A percentile compares a stretch with the other conserved stretches of the same genome.
These are phyloP conservation scores for Seiridium cupressi DNA, from an alignment of 2,329 filamentous ascomycete species.

Conservation along the genomic window DNA sequence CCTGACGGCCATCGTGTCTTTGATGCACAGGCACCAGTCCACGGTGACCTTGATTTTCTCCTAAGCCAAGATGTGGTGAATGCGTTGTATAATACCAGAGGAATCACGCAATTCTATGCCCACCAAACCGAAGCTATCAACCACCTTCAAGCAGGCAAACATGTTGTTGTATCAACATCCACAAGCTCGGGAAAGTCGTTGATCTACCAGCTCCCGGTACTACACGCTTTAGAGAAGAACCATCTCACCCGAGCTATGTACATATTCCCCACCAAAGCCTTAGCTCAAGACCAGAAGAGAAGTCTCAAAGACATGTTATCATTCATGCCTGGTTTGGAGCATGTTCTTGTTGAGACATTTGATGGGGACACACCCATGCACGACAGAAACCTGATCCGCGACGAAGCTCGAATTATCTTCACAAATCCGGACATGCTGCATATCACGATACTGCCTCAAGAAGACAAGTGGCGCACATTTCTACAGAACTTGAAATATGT, in stretches of 20 bases:
- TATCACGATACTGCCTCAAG: conserved; percentile 87
- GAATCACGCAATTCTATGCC: conserved; percentile 81
- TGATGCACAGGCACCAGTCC: conserved; percentile 77
- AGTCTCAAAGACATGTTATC: conserved; percentile 82
- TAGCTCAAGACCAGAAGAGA: conserved; percentile 90
- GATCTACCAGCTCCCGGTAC: conserved; percentile 94
- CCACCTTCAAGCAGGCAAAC: conserved; percentile 72
- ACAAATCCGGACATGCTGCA: conserved; percentile 99
- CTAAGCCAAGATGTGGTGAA: conserved; percentile 94
- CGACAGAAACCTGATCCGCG: conserved; percentile 75
- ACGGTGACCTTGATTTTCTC: conserved; percentile 80
- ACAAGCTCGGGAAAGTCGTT: conserved; percentile 96
- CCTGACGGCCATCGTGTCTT: conserved; percentile 91
- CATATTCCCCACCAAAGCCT: conserved; percentile 95
- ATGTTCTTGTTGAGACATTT: conserved; percentile 84
- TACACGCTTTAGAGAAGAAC: conserved; percentile 82
- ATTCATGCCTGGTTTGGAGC: conserved; percentile 76
- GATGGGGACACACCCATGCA: conserved; percentile 90
- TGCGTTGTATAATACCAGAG: conserved; percentile 86
- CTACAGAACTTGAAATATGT: conserved; percentile 88
- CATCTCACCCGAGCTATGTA: conserved; percentile 83
- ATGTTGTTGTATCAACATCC: conserved; percentile 91
- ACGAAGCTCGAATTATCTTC: conserved; percentile 89
- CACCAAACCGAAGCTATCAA: conserved; percentile 96
- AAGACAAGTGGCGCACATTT: conserved; percentile 84